Conservation (phyloP, 257 asterid genomes). For the Solanum megistacrolobum region DNA sequence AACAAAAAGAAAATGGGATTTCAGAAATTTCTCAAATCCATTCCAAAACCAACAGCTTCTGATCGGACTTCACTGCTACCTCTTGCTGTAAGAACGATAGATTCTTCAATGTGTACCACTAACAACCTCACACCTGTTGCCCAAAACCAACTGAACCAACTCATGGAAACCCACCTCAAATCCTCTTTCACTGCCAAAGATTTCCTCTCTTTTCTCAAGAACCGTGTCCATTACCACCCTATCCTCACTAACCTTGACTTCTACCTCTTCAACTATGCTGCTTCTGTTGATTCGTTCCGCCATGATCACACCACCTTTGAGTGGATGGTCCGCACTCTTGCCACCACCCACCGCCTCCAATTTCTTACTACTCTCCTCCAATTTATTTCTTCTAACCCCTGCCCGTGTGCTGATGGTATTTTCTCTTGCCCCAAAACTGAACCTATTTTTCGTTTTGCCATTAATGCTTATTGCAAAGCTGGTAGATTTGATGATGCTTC, state of each 20-base stretch:
- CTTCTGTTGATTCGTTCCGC: conserved; percentile 81
- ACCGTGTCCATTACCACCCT: conserved; percentile 39
- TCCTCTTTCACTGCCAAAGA: conserved; percentile 46
- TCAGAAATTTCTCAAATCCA: conserved; percentile 11
- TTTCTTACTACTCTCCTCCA: conserved; percentile 52
- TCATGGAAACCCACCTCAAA: conserved; percentile 43
- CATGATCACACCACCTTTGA: conserved; percentile 84
- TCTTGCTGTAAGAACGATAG: conserved; percentile 17
- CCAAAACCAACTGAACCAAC: conserved; percentile 34
- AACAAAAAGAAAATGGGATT: conserved; percentile 2
- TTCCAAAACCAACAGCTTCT: conserved; percentile 2
- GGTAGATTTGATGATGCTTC: conserved; percentile 55
- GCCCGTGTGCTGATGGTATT: conserved; percentile 92
- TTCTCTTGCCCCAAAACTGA: conserved; percentile 74
- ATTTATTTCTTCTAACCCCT: conserved; percentile 74
- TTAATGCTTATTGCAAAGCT: conserved; percentile 50
- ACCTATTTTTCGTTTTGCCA: conserved; percentile 55
- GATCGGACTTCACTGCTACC: conserved; percentile 11
- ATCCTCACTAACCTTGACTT: conserved; percentile 70
- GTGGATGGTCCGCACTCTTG: conserved; percentile 73
- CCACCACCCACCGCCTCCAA: conserved; percentile 62
- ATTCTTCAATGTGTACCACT: conserved; percentile 17
- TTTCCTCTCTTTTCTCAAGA: conserved; percentile 53
- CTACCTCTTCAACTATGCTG: conserved; percentile 75
- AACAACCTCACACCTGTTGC: conserved; percentile 27